phyloP scores from a whole-genome alignment of 73 alveolate species.

The Tetrahymena thermophila region DNA sequence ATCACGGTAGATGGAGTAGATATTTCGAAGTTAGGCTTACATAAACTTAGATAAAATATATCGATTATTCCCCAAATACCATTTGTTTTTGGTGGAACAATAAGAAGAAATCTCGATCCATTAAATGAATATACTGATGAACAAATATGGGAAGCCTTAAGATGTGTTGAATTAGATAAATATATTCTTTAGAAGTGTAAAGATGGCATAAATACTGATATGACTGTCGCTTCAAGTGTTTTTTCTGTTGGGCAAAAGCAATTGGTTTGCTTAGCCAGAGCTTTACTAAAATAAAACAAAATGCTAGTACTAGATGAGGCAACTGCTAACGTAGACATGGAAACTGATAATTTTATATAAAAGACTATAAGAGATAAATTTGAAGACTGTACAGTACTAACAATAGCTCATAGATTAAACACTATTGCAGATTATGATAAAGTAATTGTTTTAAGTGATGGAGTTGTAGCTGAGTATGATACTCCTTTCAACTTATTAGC shows the following conservation, averaged over 20 bases:
- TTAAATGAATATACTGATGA: constrained; percentile 47
- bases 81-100: constrained; percentile 81
- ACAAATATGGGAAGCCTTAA: constrained; percentile 51
- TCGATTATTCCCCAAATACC: constrained; percentile 92
- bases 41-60: constrained; percentile 61
- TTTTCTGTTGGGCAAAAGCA: constrained; percentile 89
- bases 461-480: constrained; percentile 50
- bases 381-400: constrained; percentile 59
- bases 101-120: constrained; percentile 90
- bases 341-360: constrained; percentile 65
- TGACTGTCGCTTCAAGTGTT: constrained; percentile 76
- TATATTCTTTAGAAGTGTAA: constrained; percentile 56
- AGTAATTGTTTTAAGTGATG: constrained; percentile 56
- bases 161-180: constrained; percentile 67
- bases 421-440: constrained; percentile 63
- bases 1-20: constrained; percentile 78
- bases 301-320: constrained; percentile 74
- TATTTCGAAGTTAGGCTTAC: constrained; percentile 54
- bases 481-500: constrained; percentile 44
- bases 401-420: constrained; percentile 75
- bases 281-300: constrained; percentile 52
- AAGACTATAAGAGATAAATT: constrained; percentile 48
- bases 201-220: constrained; percentile 64
- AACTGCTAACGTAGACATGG: constrained; percentile 67
- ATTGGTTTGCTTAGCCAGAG: constrained; percentile 67